Conservation (phyloP, 192 early-diverging fungal genomes). For the Jimgerdemannia flammicorona region DNA sequence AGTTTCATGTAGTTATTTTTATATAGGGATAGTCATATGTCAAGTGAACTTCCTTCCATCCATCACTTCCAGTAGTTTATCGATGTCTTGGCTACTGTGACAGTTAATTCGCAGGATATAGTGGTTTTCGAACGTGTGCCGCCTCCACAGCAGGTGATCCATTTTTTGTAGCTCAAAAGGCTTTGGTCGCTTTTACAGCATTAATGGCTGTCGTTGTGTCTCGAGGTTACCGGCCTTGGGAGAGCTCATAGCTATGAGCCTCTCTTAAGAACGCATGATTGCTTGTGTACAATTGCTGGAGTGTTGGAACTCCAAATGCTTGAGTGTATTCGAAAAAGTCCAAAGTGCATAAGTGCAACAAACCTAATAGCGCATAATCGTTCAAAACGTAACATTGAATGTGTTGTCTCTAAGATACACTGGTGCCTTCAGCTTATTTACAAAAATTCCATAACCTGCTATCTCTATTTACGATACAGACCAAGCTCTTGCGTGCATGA, state of each 20-base stretch:
- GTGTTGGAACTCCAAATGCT: background rate
- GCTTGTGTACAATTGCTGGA: background rate
- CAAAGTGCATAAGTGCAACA: background rate
- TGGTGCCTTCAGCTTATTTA: background rate
- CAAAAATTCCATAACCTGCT: background rate
- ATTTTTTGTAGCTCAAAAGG: too few relatives aligned
- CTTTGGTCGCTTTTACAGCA: background rate
- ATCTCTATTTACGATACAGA: background rate
- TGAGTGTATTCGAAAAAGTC: background rate
- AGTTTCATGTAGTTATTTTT: background rate
- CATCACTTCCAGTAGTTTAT: background rate
- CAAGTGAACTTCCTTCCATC: background rate
- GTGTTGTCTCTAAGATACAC: too few relatives aligned
- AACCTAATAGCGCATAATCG: background rate
- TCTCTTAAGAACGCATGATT: background rate
- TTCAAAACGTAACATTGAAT: too few relatives aligned
- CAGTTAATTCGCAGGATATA: too few relatives aligned
- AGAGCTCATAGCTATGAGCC: background rate
- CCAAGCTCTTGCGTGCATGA: background rate
- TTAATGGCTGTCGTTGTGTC: background rate
- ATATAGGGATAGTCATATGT: background rate
- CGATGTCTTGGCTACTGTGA: too few relatives aligned
- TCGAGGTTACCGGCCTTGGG: background rate
- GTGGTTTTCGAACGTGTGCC: too few relatives aligned
- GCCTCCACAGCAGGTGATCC: too few relatives aligned